These are phyloP conservation scores for Arthrobotrys sinensis DNA, from an alignment of 2,329 filamentous ascomycete species.

Conservation along the genomic window DNA sequence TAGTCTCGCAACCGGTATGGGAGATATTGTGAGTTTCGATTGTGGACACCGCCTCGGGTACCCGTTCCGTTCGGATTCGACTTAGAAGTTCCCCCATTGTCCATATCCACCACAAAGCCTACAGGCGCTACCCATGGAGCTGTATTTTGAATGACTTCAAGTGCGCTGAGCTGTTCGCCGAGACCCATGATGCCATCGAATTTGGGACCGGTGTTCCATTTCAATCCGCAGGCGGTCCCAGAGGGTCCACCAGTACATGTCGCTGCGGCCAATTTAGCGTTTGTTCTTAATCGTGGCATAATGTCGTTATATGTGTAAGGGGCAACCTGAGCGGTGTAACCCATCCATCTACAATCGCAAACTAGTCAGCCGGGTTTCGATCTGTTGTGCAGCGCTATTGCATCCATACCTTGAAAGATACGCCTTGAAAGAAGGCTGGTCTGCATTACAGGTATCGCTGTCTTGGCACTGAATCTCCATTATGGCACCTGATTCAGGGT, in stretches of 20 bases:
- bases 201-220: conserved; percentile 73
- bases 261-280: conserved; percentile 74
- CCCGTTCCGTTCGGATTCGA: conserved; percentile 66
- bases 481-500: conserved; percentile 71
- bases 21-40: conserved; percentile 46
- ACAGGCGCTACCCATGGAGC: conserved; percentile 68
- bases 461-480: conserved; percentile 80
- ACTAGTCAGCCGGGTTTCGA: not conserved
- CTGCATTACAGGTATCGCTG: conserved; percentile 75
- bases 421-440: conserved; percentile 82
- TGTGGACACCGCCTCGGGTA: conserved; percentile 47
- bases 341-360: conserved; percentile 73
- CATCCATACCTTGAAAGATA: conserved; percentile 70
- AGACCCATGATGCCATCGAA: conserved; percentile 76
- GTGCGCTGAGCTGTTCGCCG: conserved; percentile 78
- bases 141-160: conserved; percentile 75
- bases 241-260: conserved; percentile 75
- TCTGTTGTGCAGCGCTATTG: not conserved
- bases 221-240: conserved; percentile 76
- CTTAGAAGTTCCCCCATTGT: conserved; percentile 75
- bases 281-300: conserved; percentile 73
- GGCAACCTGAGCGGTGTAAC: conserved; percentile 74
- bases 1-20: conserved; percentile 47
- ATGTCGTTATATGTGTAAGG: conserved; percentile 74
- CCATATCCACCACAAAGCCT: conserved; percentile 69